Base-by-base conservation (phyloP, 1,284 basidiomycete species). In the Sporisorium exsertum region DNA sequence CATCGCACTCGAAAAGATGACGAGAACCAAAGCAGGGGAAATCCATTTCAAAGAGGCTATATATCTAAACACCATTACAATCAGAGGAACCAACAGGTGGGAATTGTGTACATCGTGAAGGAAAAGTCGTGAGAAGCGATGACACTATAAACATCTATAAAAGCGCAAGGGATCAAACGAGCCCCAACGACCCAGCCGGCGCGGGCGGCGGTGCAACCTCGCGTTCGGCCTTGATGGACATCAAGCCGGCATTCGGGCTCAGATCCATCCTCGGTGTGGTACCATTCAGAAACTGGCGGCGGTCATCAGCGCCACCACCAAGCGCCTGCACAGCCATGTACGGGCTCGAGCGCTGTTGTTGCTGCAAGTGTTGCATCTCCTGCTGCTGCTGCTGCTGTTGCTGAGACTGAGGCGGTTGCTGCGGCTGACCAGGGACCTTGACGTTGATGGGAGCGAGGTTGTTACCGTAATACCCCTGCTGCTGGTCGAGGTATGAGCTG, bases 31-130 rank as follows among this genome's bases (percentile, higher is more conserved):
- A 43, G 9, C 5, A 20, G 22, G 20, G 15, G 5, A n/a, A 61
- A 54, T 64, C 70, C 57, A 60, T 72, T 72, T 63, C 70, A 5
- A 58, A 24, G 16, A 45, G 27, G 13, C 47, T 29, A 49, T 35
- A 64, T 70, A 70, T 75, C 72, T 70, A 67, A 75, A 75, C 72
- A 70, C 72, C 72, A 40, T 75, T 65, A 70, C 72, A 47, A 46
- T 32, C 37, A 18, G 18, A 37, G 45, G 27, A 52, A 45, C 37
- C 24, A 43, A 46, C 20, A 22, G 22, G 40, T 37, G 35, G 6
- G 15, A 35, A 26, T 61, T 52, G 58, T 50, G 29, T 67, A 67
- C 64, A 65, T 24, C 18, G 8, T 37, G 6, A 15, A 12, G 35
- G 15, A 37, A 18, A 18, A 16, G 7, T 3, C 8, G 5, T 5